Percentiles rank a stretch among this genome's conserved stretches.
Conservation (phyloP, 805 yeast species). For the Candida qinlingensis region DNA sequence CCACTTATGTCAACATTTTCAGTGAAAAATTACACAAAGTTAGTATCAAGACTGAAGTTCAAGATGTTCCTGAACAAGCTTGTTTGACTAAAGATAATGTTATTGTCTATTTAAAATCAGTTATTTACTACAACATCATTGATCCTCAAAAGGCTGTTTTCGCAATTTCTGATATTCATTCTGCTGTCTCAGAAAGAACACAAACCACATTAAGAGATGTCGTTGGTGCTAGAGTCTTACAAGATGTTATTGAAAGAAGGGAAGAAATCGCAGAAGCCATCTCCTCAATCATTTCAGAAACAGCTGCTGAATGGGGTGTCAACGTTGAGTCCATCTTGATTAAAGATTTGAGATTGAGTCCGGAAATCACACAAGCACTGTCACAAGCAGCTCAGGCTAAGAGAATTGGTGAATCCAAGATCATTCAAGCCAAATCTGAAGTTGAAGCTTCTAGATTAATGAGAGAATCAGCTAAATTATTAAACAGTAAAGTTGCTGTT, state of each 20-base stretch:
- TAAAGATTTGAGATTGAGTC: constrained; percentile 56
- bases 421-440: constrained; percentile 70
- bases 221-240: constrained; percentile 57
- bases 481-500: constrained; percentile 72
- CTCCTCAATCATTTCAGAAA: constrained; percentile 52
- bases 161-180: constrained; percentile 47
- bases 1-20: constrained; percentile 58
- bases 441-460: constrained; percentile 70
- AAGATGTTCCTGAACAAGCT: constrained; percentile 60
- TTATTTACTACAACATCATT: constrained; percentile 58
- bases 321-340: constrained; percentile 60
- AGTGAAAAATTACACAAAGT: constrained; percentile 49
- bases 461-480: constrained; percentile 75
- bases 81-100: constrained; percentile 73
- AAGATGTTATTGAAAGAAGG: constrained; percentile 68
- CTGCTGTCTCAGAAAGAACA: constrained; percentile 59
- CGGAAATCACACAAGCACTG: constrained; percentile 51
- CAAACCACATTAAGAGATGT: constrained; percentile 72
- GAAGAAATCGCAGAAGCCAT: constrained; percentile 66
- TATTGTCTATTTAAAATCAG: constrained; percentile 55
- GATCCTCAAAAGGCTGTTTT: constrained; percentile 65
- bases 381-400: constrained; percentile 74
- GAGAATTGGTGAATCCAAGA: constrained; percentile 72
- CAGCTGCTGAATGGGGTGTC: constrained; percentile 70
- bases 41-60: constrained; percentile 50